phyloP scores from a whole-genome alignment of 306 rosid species.

The Trifolium subterraneum region DNA sequence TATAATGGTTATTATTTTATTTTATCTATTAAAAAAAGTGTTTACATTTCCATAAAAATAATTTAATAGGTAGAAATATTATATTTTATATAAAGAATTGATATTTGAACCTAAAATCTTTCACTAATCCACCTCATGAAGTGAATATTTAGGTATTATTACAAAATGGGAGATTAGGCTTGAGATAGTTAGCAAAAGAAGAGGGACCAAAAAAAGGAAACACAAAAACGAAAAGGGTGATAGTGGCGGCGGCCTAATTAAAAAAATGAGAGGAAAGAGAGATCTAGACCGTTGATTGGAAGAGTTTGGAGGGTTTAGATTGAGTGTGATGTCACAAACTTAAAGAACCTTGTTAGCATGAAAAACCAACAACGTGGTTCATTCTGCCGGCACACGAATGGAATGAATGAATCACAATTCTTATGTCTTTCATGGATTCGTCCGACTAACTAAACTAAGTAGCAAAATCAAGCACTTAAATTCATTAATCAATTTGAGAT shows the following conservation, averaged over 20 bases:
- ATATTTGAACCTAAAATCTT: no score
- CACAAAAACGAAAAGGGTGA: neutral
- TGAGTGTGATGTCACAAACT: slow-evolving; percentile 48
- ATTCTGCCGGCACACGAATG: slow-evolving; percentile 45
- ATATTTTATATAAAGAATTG: no score
- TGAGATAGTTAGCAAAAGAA: neutral
- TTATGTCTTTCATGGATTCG: neutral
- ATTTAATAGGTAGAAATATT: no score
- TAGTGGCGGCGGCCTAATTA: slow-evolving; percentile 60
- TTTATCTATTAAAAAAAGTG: no score
- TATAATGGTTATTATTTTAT: no score
- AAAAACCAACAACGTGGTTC: slow-evolving; percentile 22
- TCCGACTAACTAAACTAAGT: neutral
- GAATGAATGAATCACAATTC: slow-evolving; percentile 11
- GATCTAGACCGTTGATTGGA: slow-evolving; percentile 49
- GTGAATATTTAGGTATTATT: no score
- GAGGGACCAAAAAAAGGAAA: neutral
- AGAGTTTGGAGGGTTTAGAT: slow-evolving; percentile 37
- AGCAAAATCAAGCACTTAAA: neutral
- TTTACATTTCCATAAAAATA: no score
- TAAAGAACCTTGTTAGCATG: slow-evolving; percentile 34
- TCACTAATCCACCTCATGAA: no score
- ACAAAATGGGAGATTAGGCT: no score
- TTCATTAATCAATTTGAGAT: neutral
- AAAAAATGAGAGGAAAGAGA: slow-evolving; percentile 38